A percentile compares a stretch with the other conserved stretches of the same genome.
Evolutionary conservation across 495 filamentous ascomycete species (phyloP).

Genomic region (Aspergillus kassunensis): DNA sequence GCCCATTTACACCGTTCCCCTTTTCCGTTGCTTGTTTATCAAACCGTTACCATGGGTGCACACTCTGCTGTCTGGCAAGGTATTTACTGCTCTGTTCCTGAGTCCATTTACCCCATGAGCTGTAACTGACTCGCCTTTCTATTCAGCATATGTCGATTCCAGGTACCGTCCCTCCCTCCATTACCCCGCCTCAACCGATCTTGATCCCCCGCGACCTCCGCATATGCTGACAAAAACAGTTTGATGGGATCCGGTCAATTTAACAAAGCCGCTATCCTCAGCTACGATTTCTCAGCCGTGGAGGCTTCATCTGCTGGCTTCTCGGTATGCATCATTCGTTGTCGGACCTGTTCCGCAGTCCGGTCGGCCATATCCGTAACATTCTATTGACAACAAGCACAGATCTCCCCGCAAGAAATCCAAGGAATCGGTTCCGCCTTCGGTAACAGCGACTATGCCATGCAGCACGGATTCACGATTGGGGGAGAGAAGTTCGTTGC

Average conservation of each 20-base stretch:
- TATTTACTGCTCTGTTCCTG: slow-evolving; percentile 20
- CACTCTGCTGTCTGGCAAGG: slow-evolving; percentile 55
- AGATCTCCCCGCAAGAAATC: slow-evolving; percentile 42
- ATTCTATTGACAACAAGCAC: slow-evolving; percentile 8
- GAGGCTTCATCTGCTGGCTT: slow-evolving; percentile 76
- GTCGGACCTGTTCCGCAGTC: not conserved
- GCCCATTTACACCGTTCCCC: slow-evolving; percentile 31
- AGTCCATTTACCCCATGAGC: not conserved
- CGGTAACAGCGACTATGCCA: slow-evolving; percentile 25
- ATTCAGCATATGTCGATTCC: slow-evolving; percentile 61
- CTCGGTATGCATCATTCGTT: slow-evolving; percentile 52
- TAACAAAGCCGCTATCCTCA: slow-evolving; percentile 86
- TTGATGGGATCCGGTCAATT: slow-evolving; percentile 79
- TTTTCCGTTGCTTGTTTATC: slow-evolving; percentile 18
- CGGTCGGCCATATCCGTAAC: not conserved
- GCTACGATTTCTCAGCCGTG: slow-evolving; percentile 70
- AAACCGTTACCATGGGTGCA: slow-evolving; percentile 34
- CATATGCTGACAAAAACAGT: slow-evolving; percentile 43
- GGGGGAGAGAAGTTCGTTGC: slow-evolving; percentile 68
- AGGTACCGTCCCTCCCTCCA: slow-evolving; percentile 46
- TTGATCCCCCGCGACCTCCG: slow-evolving; percentile 6
- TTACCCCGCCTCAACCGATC: slow-evolving; percentile 17
- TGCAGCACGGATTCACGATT: slow-evolving; percentile 60
- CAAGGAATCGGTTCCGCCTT: slow-evolving; percentile 32
- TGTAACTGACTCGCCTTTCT: slow-evolving; percentile 18